Evolutionary conservation across 2,329 filamentous ascomycete genomes (phyloP).

Genomic region (Spiromastix sp.): DNA sequence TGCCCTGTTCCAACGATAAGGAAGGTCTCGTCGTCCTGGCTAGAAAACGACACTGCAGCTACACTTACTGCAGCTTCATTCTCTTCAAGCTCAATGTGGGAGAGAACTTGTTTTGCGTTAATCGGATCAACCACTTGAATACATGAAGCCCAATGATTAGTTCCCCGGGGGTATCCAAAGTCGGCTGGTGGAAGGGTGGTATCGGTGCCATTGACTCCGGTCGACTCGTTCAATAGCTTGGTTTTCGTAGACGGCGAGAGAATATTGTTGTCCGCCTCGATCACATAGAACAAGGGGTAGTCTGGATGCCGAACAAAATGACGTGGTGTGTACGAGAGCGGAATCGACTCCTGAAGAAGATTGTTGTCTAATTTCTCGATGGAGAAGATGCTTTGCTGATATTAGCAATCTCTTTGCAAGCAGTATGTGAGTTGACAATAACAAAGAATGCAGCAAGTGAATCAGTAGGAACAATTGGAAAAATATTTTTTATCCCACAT

Average conservation of each 20-base stretch:
- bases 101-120: constrained; percentile 59
- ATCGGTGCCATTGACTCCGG: constrained; percentile 61
- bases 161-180: constrained; percentile 78
- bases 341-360: constrained; percentile 74
- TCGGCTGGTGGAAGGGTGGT: constrained; percentile 62
- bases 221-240: constrained; percentile 63
- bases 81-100: constrained; percentile 70
- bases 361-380: constrained; percentile 80
- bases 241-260: constrained; percentile 67
- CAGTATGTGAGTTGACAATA: no score
- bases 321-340: constrained; percentile 81
- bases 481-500: constrained; percentile 40
- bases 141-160: constrained; percentile 88
- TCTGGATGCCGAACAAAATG: constrained; percentile 82
- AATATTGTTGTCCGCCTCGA: constrained; percentile 88
- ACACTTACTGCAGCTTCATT: constrained; percentile 89
- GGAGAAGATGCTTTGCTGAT: constrained; percentile 63
- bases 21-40: constrained; percentile 80
- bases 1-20: constrained; percentile 91
- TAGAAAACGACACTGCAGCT: constrained; percentile 73
- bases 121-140: constrained; percentile 85
- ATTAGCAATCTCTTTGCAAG: constrained; percentile 3
- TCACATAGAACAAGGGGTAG: constrained; percentile 81
- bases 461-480: constrained; percentile 98
- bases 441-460: constrained; percentile 4